Evolutionary conservation across 2,329 filamentous ascomycete species (phyloP).

Genomic region (Pseudofabraea citricarpa): DNA sequence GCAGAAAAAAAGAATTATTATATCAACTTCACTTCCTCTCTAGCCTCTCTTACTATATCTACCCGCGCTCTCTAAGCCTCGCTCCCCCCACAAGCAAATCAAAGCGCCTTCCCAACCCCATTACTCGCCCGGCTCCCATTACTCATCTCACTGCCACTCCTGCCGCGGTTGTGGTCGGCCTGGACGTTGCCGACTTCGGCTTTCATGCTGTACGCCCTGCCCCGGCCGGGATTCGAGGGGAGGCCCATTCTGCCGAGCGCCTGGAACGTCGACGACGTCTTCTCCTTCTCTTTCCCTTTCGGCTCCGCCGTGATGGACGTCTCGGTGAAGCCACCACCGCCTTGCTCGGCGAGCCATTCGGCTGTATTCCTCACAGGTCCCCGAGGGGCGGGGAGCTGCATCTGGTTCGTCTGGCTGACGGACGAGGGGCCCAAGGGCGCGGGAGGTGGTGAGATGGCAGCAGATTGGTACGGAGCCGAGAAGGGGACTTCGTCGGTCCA

Average conservation of each 20-base stretch:
- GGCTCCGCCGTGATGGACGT: neutral
- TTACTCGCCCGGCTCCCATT: neutral
- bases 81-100: conserved; percentile 1
- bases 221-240: neutral
- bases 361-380: conserved; percentile 11
- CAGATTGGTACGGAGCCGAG: conserved; percentile 2
- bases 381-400: conserved; percentile 9
- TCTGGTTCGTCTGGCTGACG: neutral
- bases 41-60: too few species aligned
- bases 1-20: too few species aligned
- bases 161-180: conserved; percentile 3
- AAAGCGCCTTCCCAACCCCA: conserved; percentile 15
- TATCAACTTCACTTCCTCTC: too few species aligned
- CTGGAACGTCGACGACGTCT: neutral
- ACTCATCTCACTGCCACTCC: neutral
- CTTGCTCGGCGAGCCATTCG: conserved; percentile 13
- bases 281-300: neutral
- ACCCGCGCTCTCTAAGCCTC: too few species aligned
- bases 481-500: conserved; percentile 23
- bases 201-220: neutral
- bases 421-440: neutral
- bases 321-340: neutral
- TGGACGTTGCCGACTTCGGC: conserved; percentile 1
- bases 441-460: conserved; percentile 6
- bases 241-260: neutral